A percentile compares a stretch with the other conserved stretches of the same genome.
These are phyloP conservation scores for Dactylellina haptotyla DNA, from an alignment of 2,329 filamentous ascomycete genomes.

Conservation along the genomic window DNA sequence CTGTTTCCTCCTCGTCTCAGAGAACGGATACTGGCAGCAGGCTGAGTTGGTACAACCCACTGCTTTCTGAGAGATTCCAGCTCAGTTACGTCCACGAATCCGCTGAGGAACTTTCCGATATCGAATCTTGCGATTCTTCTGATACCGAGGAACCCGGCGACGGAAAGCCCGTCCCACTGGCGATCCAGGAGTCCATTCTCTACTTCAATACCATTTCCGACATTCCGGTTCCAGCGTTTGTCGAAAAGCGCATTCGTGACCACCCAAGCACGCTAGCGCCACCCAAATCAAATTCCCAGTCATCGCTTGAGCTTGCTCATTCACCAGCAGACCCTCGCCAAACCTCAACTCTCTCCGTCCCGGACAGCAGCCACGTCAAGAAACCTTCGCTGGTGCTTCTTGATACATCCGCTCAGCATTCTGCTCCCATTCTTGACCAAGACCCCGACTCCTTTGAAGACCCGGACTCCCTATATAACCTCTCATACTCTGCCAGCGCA, in stretches of 20 bases:
- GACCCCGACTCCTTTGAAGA: conserved; percentile 24
- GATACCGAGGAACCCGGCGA: conserved; percentile 43
- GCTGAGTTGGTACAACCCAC: conserved; percentile 46
- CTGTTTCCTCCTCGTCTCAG: conserved; percentile 27
- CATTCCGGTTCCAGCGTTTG: conserved; percentile 50
- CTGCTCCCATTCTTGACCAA: conserved; percentile 47
- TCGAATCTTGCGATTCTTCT: conserved; percentile 43
- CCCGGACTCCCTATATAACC: conserved; percentile 46
- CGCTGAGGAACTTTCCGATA: conserved; percentile 28
- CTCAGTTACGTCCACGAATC: conserved; percentile 41
- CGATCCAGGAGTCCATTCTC: conserved; percentile 53
- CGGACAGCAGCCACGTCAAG: conserved; percentile 42
- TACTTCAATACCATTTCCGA: conserved; percentile 49
- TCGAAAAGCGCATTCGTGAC: conserved; percentile 30
- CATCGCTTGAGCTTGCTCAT: conserved; percentile 8
- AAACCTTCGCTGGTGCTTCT: conserved; percentile 53
- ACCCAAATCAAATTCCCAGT: conserved; percentile 38
- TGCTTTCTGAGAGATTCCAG: conserved; percentile 47
- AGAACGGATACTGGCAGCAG: conserved; percentile 44
- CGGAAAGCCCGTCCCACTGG: conserved; percentile 31
- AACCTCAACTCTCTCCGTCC: background rate
- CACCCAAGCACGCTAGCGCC: conserved; percentile 34
- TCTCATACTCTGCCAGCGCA: conserved; percentile 42
- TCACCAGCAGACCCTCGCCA: conserved; percentile 3
- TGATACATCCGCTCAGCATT: conserved; percentile 34